A percentile compares a stretch with the other conserved stretches of the same genome.
phyloP scores from a whole-genome alignment of 192 early-diverging fungal species.

The Umbelopsis sp. region DNA sequence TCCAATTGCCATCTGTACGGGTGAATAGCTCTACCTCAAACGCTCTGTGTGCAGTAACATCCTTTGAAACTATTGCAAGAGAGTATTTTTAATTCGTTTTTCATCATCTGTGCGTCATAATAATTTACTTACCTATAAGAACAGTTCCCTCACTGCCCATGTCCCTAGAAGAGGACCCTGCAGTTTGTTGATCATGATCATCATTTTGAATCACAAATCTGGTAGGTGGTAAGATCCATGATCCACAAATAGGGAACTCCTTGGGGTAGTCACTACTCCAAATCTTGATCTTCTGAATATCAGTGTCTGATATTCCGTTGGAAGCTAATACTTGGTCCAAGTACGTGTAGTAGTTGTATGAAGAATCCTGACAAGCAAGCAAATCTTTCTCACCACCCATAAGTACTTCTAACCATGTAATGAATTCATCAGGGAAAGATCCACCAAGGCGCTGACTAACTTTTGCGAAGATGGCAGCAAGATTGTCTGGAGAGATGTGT shows the following conservation, averaged over 20 bases:
- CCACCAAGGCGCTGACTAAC: not conserved
- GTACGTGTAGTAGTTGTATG: slow-evolving; percentile 3
- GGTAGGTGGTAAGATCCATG: not conserved
- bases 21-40: not conserved
- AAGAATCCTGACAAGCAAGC: not conserved
- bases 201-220: slow-evolving; percentile 4
- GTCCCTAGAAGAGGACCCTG: slow-evolving; percentile 2
- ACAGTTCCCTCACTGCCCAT: not conserved
- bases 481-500: not conserved
- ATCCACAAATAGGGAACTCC: not conserved
- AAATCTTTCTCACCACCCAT: slow-evolving; percentile 8
- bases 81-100: not conserved
- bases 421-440: not conserved
- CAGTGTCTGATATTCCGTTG: not conserved
- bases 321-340: not conserved
- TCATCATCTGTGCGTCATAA: not conserved
- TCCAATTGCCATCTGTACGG: slow-evolving; percentile 1
- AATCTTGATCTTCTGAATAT: slow-evolving; percentile 8
- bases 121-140: not conserved
- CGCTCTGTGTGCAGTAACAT: not conserved
- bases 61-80: not conserved
- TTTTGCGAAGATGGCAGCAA: not conserved
- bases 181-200: slow-evolving; percentile 6
- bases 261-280: slow-evolving; percentile 6
- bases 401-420: not conserved